A percentile compares a stretch with the other conserved stretches of the same genome.
phyloP scores from a whole-genome alignment of 1,284 basidiomycete species.

The Fomitiporia mediterranea region DNA sequence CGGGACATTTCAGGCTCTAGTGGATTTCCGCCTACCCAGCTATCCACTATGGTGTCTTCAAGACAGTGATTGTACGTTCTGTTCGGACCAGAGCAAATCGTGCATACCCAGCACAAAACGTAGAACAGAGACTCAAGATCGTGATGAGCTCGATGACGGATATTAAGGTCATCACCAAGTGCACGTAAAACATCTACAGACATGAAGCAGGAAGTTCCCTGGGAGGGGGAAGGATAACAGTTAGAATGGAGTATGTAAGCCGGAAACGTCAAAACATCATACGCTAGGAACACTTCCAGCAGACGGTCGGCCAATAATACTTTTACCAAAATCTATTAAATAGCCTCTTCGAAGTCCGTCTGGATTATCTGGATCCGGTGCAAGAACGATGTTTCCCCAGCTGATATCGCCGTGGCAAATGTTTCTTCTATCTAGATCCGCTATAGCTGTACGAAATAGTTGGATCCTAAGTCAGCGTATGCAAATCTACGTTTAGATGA shows the following conservation, averaged over 20 bases:
- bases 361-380: not conserved
- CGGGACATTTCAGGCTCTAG: too few relatives aligned
- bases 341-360: not conserved
- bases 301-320: not conserved
- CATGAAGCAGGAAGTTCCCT: not conserved
- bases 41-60: too few relatives aligned
- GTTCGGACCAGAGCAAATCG: not conserved
- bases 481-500: too few relatives aligned
- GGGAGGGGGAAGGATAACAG: too few relatives aligned
- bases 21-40: too few relatives aligned
- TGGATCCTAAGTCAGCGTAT: too few relatives aligned
- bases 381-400: not conserved
- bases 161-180: not conserved
- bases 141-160: not conserved
- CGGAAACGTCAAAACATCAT: too few relatives aligned
- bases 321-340: not conserved
- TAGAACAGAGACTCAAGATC: not conserved
- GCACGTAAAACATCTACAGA: not conserved
- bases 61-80: too few relatives aligned
- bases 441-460: not conserved
- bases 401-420: not conserved
- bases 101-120: not conserved
- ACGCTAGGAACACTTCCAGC: too few relatives aligned
- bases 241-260: not conserved
- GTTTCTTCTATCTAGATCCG: too few relatives aligned